Base-by-base conservation (phyloP, 2,329 filamentous ascomycete species). In the Colletotrichum sp. region DNA sequence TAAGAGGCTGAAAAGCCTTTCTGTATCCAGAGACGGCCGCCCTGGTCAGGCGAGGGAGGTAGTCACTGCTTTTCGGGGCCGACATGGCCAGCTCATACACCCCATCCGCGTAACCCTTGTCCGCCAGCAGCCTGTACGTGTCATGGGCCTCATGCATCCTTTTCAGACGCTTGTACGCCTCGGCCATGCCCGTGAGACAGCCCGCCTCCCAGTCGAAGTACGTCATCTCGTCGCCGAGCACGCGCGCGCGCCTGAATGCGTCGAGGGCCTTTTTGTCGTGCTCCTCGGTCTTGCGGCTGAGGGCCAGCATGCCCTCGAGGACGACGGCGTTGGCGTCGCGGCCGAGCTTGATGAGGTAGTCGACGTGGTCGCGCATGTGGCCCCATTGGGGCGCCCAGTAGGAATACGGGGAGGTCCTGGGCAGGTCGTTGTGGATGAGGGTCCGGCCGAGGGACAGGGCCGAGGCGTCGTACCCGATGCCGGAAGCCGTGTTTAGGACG, bases 271-370 rank as follows among this genome's bases (percentile, higher is more conserved):
- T 36, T n/a, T 55, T 26, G 57, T 72, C n/a, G 21, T 69, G 34
- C 6, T 15, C 6, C 21, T 63, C 6, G 34, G 34, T 58, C 36
- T 48, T n/a, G 28, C 30, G 43, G 24, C 26, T 4, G 18, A 75
- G 26, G 57, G 71, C 52, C 18, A 75, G 16, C 34, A 72, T 61
- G 43, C 75, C 85, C 57, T 85, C 81, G 10, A 81, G 78, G 6
- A 82, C 81, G 26, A 86, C 78, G 36, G 84, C 85, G 60, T 86
- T 79, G 5, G 83, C 79, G 48, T 86, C 80, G n/a, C 78, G 80
- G 30, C 79, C 81, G 34, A 76, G 71, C 15, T 78, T 58, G 32
- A 85, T 79, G 12, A 87, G 77, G 30, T 80, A 66, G 76, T 77
- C 79, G 78, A 85, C 85, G 18, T 80, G 81, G 2, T 75, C 66